These are phyloP conservation scores for Acanthochlamys bracteata DNA, from an alignment of 106 monocot species.

Conservation along the genomic window DNA sequence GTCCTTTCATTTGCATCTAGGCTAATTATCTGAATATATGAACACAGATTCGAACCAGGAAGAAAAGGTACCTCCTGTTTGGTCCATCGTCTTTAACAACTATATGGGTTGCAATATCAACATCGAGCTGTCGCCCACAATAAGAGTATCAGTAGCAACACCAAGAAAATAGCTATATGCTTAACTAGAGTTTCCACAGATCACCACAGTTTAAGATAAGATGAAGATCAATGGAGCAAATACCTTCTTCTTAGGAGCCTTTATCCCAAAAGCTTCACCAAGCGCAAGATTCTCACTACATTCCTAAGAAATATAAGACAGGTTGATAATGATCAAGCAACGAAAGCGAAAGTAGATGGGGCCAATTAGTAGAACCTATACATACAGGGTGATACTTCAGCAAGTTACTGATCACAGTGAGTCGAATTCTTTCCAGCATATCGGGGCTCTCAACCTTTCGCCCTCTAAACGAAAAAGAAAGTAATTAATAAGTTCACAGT, in stretches of 20 bases:
- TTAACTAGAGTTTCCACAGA: not conserved
- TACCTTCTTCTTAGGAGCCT: conserved; percentile 76
- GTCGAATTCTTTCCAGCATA: conserved; percentile 76
- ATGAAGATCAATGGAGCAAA: not conserved
- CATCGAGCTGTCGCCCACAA: conserved; percentile 41
- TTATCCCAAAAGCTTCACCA: conserved; percentile 96
- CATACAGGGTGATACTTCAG: conserved; percentile 91
- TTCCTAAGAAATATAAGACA: conserved; percentile 44
- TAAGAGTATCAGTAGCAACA: not conserved
- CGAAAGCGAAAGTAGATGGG: not conserved
- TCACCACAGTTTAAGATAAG: not conserved
- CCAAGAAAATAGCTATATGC: not conserved
- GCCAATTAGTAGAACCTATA: not conserved
- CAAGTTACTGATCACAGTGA: conserved; percentile 87
- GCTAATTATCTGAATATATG: not conserved
- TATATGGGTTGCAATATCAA: conserved; percentile 75
- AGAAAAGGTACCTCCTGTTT: conserved; percentile 56
- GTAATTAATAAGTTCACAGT: not conserved
- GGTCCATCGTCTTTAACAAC: conserved; percentile 80
- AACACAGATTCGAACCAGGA: not conserved
- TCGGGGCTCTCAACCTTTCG: conserved; percentile 87
- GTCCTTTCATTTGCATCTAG: not conserved
- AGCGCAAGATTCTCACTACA: conserved; percentile 87
- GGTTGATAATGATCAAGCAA: not conserved
- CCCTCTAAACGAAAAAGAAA: conserved; percentile 38